Conservation (phyloP, 805 yeast species). For the Crinitomyces ghanaensis region DNA sequence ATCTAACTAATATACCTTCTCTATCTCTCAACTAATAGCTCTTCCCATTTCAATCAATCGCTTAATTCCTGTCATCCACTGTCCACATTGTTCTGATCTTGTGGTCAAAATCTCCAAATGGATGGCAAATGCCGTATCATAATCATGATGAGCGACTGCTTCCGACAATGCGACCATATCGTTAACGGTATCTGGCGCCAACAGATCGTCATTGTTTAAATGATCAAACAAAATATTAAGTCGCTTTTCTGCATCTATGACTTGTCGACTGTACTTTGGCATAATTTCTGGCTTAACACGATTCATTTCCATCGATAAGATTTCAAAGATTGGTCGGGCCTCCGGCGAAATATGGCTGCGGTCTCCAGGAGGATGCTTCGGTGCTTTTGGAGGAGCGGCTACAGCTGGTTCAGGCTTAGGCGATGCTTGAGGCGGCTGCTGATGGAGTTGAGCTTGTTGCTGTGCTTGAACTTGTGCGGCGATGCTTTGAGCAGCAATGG, state of each 20-base stretch:
- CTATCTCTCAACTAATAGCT: slow-evolving; percentile 15
- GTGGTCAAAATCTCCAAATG: slow-evolving; percentile 48
- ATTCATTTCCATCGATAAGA: slow-evolving; percentile 42
- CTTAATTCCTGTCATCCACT: slow-evolving; percentile 89
- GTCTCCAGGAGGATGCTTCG: slow-evolving; percentile 48
- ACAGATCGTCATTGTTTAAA: slow-evolving; percentile 58
- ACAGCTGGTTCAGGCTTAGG: slow-evolving; percentile 17
- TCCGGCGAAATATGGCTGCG: slow-evolving; percentile 53
- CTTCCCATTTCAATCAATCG: slow-evolving; percentile 63
- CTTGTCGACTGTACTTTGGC: slow-evolving; percentile 58
- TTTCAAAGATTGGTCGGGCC: slow-evolving; percentile 46
- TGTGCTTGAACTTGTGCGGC: no score
- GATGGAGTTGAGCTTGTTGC: slow-evolving; percentile 10
- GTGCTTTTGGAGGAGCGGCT: slow-evolving; percentile 17
- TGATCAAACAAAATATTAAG: slow-evolving; percentile 64
- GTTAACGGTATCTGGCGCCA: slow-evolving; percentile 44
- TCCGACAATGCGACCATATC: slow-evolving; percentile 41
- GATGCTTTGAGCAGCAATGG: slow-evolving; percentile 9
- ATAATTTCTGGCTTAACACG: slow-evolving; percentile 66
- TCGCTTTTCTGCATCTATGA: slow-evolving; percentile 73
- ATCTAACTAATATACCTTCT: slow-evolving; percentile 1
- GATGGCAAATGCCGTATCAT: slow-evolving; percentile 40
- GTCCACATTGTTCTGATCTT: slow-evolving; percentile 64
- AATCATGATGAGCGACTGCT: slow-evolving; percentile 44
- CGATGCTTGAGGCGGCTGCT: slow-evolving; percentile 16